Conservation (phyloP, 192 early-diverging fungal genomes). For the Entrophospora sp. region DNA sequence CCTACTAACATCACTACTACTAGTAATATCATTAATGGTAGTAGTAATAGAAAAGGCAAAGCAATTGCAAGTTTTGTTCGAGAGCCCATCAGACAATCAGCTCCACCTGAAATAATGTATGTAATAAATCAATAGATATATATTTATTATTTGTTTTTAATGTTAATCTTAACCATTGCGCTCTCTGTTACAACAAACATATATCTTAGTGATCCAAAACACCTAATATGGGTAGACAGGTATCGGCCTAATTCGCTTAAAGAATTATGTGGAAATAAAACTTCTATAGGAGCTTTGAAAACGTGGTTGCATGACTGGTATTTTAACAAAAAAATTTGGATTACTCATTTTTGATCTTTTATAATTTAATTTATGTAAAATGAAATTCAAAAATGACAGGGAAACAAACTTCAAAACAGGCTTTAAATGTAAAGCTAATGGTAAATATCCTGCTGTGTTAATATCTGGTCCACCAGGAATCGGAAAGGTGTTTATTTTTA, state of each 20-base stretch:
- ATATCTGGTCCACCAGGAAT: constrained; percentile 96
- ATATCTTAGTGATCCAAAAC: neutral
- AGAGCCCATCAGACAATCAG: no score
- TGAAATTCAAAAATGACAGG: constrained; percentile 30
- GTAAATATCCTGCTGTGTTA: constrained; percentile 56
- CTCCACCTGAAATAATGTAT: no score
- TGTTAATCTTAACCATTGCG: neutral
- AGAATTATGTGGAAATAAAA: constrained; percentile 87
- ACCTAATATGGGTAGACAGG: constrained; percentile 88
- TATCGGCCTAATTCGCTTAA: constrained; percentile 71
- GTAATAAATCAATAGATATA: no score
- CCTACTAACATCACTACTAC: neutral
- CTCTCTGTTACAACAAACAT: no score
- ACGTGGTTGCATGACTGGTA: constrained; percentile 77
- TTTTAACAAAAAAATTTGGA: neutral
- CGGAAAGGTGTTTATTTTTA: constrained; percentile 68
- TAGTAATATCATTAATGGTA: no score
- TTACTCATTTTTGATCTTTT: neutral
- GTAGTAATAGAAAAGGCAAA: no score
- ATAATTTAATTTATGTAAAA: no score
- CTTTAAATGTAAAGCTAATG: constrained; percentile 47
- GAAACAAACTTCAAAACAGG: constrained; percentile 33
- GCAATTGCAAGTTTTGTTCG: no score
- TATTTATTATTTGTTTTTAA: neutral
- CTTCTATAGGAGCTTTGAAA: constrained; percentile 52